Percentiles rank a stretch among this genome's conserved stretches.
phyloP scores from a whole-genome alignment of 306 rosid genomes.

The Malus asiatica region DNA sequence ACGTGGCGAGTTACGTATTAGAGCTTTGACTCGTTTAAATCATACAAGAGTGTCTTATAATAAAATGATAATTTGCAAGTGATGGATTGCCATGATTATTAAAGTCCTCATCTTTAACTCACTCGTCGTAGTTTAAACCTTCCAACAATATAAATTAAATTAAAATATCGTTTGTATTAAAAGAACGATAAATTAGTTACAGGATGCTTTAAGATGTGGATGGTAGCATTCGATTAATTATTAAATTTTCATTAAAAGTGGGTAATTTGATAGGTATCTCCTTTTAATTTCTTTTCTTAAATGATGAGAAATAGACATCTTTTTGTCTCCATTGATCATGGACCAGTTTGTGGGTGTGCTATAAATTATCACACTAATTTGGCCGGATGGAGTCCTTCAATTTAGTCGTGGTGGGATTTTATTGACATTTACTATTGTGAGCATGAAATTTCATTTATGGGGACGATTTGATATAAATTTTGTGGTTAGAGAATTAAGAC shows the following conservation, averaged over 20 bases:
- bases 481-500: not conserved
- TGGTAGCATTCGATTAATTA: not conserved
- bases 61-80: too few species aligned
- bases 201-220: not conserved
- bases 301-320: not conserved
- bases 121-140: too few species aligned
- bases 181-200: too few species aligned
- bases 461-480: not conserved
- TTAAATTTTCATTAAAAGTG: not conserved
- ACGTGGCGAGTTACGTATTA: too few species aligned
- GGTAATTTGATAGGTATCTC: not conserved
- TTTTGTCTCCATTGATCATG: not conserved
- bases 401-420: not conserved
- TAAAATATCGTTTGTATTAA: too few species aligned
- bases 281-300: too few species aligned
- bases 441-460: not conserved
- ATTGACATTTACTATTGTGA: not conserved
- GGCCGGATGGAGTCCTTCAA: not conserved
- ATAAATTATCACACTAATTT: too few species aligned
- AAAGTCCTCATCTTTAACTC: too few species aligned
- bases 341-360: not conserved
- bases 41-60: too few species aligned
- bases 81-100: too few species aligned
- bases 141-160: too few species aligned
- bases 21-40: too few species aligned